A percentile compares a stretch with the other conserved stretches of the same genome.
These are phyloP conservation scores for Calophaca sinica DNA, from an alignment of 306 rosid species.

Conservation along the genomic window DNA sequence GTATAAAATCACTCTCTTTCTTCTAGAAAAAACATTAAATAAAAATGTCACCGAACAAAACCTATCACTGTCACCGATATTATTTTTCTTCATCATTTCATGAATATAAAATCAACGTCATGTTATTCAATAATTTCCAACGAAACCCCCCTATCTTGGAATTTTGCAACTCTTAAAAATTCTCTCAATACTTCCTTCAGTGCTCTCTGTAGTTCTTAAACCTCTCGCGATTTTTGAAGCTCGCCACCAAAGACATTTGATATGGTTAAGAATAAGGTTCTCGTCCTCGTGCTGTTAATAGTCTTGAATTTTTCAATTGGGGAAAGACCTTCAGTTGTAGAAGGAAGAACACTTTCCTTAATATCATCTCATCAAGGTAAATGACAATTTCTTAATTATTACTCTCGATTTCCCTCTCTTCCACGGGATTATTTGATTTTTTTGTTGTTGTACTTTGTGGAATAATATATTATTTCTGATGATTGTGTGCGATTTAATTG, in stretches of 20 bases:
- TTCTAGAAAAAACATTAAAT: conserved; percentile 46
- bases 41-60: background rate
- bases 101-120: conserved; percentile 29
- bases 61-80: conserved; percentile 25
- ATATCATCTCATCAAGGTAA: conserved; percentile 47
- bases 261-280: conserved; percentile 39
- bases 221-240: background rate
- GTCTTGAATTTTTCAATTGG: conserved; percentile 41
- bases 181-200: background rate
- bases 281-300: conserved; percentile 18
- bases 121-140: background rate
- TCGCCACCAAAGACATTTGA: background rate
- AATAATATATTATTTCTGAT: background rate
- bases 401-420: no score
- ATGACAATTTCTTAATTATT: background rate
- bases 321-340: conserved; percentile 31
- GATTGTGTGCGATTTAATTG: conserved; percentile 15
- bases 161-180: background rate
- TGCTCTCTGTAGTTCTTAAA: background rate
- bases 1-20: conserved; percentile 20
- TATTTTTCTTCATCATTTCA: background rate
- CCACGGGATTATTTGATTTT: no score
- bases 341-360: conserved; percentile 52
- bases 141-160: background rate
- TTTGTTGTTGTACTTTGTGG: no score